Conservation (phyloP, 108 stramenopile species). For the Nitzschia sp. region DNA sequence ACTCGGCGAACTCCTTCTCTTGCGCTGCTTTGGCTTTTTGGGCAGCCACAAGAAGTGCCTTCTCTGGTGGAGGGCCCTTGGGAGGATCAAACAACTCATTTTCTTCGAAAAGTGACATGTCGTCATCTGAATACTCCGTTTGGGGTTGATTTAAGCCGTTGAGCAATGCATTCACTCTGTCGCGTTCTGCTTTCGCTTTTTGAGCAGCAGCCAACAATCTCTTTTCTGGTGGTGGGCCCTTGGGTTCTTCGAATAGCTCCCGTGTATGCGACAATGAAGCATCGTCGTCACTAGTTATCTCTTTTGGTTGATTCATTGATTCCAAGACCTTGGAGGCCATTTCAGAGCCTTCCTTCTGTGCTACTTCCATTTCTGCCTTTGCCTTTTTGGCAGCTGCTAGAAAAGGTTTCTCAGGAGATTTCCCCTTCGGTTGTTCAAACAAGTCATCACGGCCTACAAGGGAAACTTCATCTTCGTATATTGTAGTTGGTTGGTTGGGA, state of each 20-base stretch:
- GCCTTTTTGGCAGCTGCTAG: constrained; percentile 23
- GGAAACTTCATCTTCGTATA: constrained; percentile 12
- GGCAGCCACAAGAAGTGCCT: constrained; percentile 22
- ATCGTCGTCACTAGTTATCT: constrained; percentile 4
- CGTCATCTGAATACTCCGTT: constrained; percentile 2
- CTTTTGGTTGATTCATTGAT: constrained; percentile 10
- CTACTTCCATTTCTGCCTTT: constrained; percentile 3
- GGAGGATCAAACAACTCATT: constrained; percentile 20
- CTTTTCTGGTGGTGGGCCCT: neutral
- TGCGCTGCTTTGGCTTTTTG: constrained; percentile 19
- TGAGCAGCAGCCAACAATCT: constrained; percentile 7
- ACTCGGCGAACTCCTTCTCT: neutral
- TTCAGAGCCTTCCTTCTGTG: neutral
- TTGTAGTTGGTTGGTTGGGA: neutral
- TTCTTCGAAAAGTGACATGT: neutral
- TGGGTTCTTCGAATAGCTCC: constrained; percentile 10
- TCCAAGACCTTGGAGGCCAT: neutral
- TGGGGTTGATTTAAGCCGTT: constrained; percentile 5
- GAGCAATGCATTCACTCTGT: neutral
- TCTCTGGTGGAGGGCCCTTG: constrained; percentile 1
- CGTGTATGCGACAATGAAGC: neutral
- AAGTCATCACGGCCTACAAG: neutral
- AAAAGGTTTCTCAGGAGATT: constrained; percentile 3
- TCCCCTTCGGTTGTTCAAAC: constrained; percentile 14
- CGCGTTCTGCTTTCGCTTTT: neutral